Evolutionary conservation across 495 filamentous ascomycete genomes (phyloP).

Genomic region (Filosporella fistucella): DNA sequence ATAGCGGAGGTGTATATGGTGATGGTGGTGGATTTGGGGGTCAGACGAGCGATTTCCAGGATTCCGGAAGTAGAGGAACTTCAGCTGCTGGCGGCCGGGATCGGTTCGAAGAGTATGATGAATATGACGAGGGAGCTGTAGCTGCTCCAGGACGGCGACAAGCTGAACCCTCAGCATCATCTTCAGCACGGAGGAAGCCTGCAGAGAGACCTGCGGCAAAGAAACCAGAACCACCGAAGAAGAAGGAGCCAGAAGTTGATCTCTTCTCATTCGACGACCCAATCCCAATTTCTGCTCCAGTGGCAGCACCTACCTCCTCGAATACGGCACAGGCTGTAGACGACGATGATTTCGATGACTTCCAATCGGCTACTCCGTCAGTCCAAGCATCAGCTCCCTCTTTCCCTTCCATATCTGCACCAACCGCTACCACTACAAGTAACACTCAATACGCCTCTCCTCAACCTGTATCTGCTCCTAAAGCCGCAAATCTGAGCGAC

Average conservation of each 20-base stretch:
- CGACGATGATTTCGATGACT: constrained; percentile 98
- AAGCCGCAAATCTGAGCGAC: constrained; percentile 73
- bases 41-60: constrained; percentile 63
- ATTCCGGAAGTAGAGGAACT: constrained; percentile 43
- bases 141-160: constrained; percentile 32
- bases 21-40: constrained; percentile 87
- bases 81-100: constrained; percentile 41
- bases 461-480: constrained; percentile 73
- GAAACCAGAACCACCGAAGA: constrained; percentile 62
- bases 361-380: constrained; percentile 80
- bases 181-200: constrained; percentile 29
- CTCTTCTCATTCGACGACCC: constrained; percentile 85
- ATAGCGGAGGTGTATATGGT: constrained; percentile 84
- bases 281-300: constrained; percentile 36
- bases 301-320: constrained; percentile 39
- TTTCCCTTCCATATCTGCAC: constrained; percentile 36
- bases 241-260: constrained; percentile 82
- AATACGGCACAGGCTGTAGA: constrained; percentile 47
- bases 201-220: constrained; percentile 32
- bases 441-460: constrained; percentile 72
- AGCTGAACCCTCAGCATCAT: constrained; percentile 31
- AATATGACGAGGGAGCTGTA: constrained; percentile 76
- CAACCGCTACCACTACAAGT: constrained; percentile 62
- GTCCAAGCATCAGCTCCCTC: constrained; percentile 35
- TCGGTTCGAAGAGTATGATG: constrained; percentile 94